Conservation (phyloP, 306 rosid genomes). For the Glycine latifolia region DNA sequence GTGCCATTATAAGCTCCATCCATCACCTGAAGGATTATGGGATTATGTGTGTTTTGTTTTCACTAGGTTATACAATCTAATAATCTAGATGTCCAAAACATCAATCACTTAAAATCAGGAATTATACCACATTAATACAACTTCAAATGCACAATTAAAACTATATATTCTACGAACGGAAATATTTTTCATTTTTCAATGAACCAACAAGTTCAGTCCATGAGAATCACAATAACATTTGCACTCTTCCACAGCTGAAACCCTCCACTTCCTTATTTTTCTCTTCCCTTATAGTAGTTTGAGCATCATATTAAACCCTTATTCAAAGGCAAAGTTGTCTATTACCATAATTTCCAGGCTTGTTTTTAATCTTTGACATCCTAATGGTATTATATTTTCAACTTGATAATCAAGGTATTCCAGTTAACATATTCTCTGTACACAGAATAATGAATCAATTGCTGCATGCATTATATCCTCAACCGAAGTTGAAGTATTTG, state of each 20-base stretch:
- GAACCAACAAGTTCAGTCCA: too few relatives aligned
- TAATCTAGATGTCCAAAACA: conserved; percentile 30
- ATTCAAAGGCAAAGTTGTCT: too few relatives aligned
- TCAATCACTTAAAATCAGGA: conserved; percentile 12
- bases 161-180: conserved; percentile 14
- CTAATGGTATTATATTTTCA: too few relatives aligned
- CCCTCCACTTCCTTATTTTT: too few relatives aligned
- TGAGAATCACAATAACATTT: too few relatives aligned
- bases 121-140: background rate
- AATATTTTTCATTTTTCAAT: background rate
- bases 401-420: too few relatives aligned
- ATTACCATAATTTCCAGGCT: too few relatives aligned
- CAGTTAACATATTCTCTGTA: background rate
- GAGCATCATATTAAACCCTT: too few relatives aligned
- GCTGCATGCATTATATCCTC: background rate
- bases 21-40: conserved; percentile 62
- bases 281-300: too few relatives aligned
- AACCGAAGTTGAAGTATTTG: too few relatives aligned
- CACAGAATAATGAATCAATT: background rate
- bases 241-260: too few relatives aligned
- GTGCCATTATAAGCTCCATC: conserved; percentile 87
- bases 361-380: too few relatives aligned
- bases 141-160: conserved; percentile 21
- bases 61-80: conserved; percentile 26
- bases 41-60: conserved; percentile 21